Evolutionary conservation across 495 filamentous ascomycete species (phyloP).

Genomic region (Aspergillus carlsbadensis): DNA sequence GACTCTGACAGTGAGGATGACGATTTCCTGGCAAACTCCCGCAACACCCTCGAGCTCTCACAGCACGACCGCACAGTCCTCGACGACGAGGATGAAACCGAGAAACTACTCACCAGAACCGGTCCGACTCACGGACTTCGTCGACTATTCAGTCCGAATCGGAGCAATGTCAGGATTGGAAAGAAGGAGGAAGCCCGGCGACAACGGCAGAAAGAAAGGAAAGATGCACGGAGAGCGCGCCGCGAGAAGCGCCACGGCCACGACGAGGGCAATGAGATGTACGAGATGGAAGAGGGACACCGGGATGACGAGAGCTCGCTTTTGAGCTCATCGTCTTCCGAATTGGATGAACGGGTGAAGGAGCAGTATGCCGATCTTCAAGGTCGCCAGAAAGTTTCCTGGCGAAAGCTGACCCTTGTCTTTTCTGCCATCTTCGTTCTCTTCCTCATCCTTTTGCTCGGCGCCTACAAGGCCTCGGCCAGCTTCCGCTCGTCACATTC

Average conservation of each 20-base stretch:
- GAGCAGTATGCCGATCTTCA: slow-evolving; percentile 31
- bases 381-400: slow-evolving; percentile 25
- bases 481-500: slow-evolving; percentile 29
- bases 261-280: slow-evolving; percentile 64
- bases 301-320: slow-evolving; percentile 59
- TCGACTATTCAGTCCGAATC: slow-evolving; percentile 44
- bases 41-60: slow-evolving; percentile 68
- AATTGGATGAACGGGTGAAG: slow-evolving; percentile 35
- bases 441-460: slow-evolving; percentile 52
- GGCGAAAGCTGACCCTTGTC: slow-evolving; percentile 33
- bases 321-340: slow-evolving; percentile 42
- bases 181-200: slow-evolving; percentile 52
- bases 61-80: slow-evolving; percentile 74
- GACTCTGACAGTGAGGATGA: slow-evolving; percentile 79
- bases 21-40: slow-evolving; percentile 58
- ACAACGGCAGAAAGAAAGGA: slow-evolving; percentile 45
- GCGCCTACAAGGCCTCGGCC: slow-evolving; percentile 53
- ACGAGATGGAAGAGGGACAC: slow-evolving; percentile 83
- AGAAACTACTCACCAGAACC: slow-evolving; percentile 64
- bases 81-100: slow-evolving; percentile 85
- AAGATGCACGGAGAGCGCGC: slow-evolving; percentile 45
- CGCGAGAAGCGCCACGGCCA: slow-evolving; percentile 52
- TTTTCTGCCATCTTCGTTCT: slow-evolving; percentile 44
- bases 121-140: slow-evolving; percentile 51
- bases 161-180: slow-evolving; percentile 51